Percentiles rank a stretch among this genome's conserved stretches.
These are phyloP conservation scores for Termitomyces sp. DNA, from an alignment of 768 basidiomycete species.

Conservation along the genomic window DNA sequence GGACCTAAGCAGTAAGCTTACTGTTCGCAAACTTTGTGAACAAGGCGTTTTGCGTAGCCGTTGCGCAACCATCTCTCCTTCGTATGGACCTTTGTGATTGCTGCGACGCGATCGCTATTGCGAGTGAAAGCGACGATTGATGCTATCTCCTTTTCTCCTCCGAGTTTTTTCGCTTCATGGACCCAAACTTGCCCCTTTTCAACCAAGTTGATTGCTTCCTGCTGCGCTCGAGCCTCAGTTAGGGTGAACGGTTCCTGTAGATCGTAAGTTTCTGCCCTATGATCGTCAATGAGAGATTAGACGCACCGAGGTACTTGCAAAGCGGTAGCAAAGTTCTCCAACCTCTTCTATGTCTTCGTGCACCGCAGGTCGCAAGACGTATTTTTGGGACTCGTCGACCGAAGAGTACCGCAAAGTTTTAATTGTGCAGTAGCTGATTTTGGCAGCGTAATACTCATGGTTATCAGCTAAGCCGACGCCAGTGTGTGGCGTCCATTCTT, in stretches of 20 bases:
- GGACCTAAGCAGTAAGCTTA: constrained; percentile 27
- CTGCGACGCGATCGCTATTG: constrained; percentile 50
- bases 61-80: constrained; percentile 44
- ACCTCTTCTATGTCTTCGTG: constrained; percentile 34
- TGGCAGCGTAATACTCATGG: constrained; percentile 61
- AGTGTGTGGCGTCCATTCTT: constrained; percentile 46
- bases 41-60: constrained; percentile 61
- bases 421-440: constrained; percentile 51
- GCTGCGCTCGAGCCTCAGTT: constrained; percentile 32
- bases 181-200: constrained; percentile 54
- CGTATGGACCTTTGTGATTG: constrained; percentile 75
- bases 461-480: constrained; percentile 31
- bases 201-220: constrained; percentile 54
- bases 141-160: constrained; percentile 38
- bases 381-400: constrained; percentile 21
- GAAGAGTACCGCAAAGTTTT: constrained; percentile 30
- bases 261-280: background rate
- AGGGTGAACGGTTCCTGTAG: constrained; percentile 52
- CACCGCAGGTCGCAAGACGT: constrained; percentile 43
- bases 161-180: constrained; percentile 37
- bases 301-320: constrained; percentile 59
- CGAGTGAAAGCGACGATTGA: constrained; percentile 70
- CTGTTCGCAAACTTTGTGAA: constrained; percentile 54
- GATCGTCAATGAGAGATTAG: background rate
- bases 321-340: constrained; percentile 49